phyloP scores from a whole-genome alignment of 352 stramenopile genomes.

The Elongisporangium prolatum region DNA sequence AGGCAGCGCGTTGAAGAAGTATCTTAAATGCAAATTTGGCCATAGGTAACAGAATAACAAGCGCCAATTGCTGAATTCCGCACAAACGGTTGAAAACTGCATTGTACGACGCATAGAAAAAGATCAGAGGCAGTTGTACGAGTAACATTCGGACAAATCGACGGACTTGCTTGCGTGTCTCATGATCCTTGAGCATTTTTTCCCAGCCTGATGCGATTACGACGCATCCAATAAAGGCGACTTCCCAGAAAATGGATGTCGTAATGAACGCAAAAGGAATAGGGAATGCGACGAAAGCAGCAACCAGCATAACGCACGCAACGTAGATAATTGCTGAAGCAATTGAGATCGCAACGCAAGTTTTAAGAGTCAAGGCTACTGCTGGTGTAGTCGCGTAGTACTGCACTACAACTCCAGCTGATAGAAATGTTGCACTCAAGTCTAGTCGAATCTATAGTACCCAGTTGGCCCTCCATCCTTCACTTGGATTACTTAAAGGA shows the following conservation, averaged over 20 bases:
- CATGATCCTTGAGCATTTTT: no score
- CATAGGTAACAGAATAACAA: slow-evolving; percentile 3
- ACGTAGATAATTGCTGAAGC: background rate
- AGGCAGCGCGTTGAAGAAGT: background rate
- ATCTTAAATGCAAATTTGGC: slow-evolving; percentile 1
- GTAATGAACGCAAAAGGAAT: slow-evolving; percentile 22
- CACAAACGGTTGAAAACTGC: background rate
- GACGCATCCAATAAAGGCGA: no score
- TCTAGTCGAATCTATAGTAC: slow-evolving; percentile 1
- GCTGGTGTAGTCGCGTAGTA: slow-evolving; percentile 7
- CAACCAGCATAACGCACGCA: slow-evolving; percentile 10
- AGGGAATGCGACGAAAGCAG: slow-evolving; percentile 14
- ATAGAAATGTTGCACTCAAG: slow-evolving; percentile 7
- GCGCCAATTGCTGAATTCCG: background rate
- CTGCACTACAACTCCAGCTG: slow-evolving; percentile 9
- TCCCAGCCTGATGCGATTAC: no score
- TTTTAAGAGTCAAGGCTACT: no score
- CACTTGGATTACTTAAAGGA: slow-evolving; percentile 6
- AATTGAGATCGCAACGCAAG: slow-evolving; percentile 10
- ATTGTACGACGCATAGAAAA: background rate
- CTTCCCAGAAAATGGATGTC: slow-evolving; percentile 1
- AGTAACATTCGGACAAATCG: background rate
- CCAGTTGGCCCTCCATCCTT: slow-evolving; percentile 11
- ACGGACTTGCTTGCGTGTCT: no score
- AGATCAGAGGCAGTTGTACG: background rate